A percentile compares a stretch with the other conserved stretches of the same genome.
Evolutionary conservation across 2,329 filamentous ascomycete species (phyloP).

Genomic region (Trichocomaceae sp.): DNA sequence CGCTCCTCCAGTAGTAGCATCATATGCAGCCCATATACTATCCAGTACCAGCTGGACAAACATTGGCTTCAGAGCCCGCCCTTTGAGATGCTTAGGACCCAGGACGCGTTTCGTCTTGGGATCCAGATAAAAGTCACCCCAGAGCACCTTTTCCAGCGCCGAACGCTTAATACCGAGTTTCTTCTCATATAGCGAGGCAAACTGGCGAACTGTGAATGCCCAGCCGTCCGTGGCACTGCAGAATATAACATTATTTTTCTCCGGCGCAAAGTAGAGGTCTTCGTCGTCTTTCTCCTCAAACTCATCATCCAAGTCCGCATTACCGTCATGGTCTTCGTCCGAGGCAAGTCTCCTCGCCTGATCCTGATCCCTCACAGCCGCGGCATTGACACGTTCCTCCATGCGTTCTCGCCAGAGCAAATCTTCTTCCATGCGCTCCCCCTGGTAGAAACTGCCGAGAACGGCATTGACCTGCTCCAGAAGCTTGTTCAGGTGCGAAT

Average conservation of each 20-base stretch:
- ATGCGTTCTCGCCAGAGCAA: constrained; percentile 90
- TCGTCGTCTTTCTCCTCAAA: constrained; percentile 93
- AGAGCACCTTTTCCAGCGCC: constrained; percentile 84
- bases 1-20: constrained; percentile 76
- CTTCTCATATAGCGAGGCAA: constrained; percentile 88
- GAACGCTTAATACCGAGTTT: constrained; percentile 91
- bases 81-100: constrained; percentile 85
- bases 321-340: constrained; percentile 39
- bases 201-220: constrained; percentile 95
- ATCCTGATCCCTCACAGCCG: constrained; percentile 56
- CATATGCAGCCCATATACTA: constrained; percentile 92
- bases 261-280: constrained; percentile 94
- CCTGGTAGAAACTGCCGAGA: constrained; percentile 94
- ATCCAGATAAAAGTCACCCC: constrained; percentile 95
- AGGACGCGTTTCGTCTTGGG: constrained; percentile 94
- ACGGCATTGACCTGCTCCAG: constrained; percentile 96
- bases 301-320: constrained; percentile 47
- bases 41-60: constrained; percentile 96
- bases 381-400: constrained; percentile 73
- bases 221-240: constrained; percentile 97
- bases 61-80: constrained; percentile 85
- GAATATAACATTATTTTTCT: constrained; percentile 99
- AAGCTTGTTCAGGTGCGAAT: constrained; percentile 78
- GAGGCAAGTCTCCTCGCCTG: constrained; percentile 30
- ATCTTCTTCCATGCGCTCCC: constrained; percentile 97